Conservation (phyloP, 2,329 filamentous ascomycete species). For the Talaromyces atroroseus region DNA sequence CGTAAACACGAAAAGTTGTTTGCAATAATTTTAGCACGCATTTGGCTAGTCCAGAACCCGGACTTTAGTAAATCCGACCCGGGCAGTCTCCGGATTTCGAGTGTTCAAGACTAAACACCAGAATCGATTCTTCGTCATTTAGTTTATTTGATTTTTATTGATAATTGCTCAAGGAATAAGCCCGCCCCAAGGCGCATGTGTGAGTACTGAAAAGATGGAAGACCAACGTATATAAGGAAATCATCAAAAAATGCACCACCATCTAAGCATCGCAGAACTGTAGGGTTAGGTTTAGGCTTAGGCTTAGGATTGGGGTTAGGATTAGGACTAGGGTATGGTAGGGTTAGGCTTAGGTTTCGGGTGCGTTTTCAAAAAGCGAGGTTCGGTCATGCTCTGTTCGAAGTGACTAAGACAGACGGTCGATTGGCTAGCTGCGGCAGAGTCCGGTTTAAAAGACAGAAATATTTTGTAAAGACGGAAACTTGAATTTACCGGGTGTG, state of each 20-base stretch:
- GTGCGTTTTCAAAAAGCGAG: not conserved
- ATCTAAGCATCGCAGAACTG: not conserved
- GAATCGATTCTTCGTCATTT: not conserved
- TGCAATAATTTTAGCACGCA: too few relatives aligned
- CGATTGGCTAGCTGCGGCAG: not conserved
- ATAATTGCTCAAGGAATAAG: too few relatives aligned
- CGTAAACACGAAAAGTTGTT: too few relatives aligned
- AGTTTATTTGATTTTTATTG: too few relatives aligned
- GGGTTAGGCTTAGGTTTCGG: not conserved
- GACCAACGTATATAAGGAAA: not conserved
- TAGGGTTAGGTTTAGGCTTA: too few relatives aligned
- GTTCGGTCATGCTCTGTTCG: not conserved
- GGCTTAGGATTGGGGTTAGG: slow-evolving; percentile 7
- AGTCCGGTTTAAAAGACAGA: not conserved
- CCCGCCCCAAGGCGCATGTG: not conserved
- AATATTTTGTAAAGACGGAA: not conserved
- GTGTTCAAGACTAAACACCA: not conserved
- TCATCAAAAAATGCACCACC: not conserved
- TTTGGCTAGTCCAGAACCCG: too few relatives aligned
- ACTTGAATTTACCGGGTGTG: not conserved
- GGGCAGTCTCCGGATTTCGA: not conserved
- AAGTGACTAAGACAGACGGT: too few relatives aligned
- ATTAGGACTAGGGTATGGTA: not conserved
- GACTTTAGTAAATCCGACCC: too few relatives aligned
- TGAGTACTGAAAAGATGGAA: not conserved